Evolutionary conservation across 768 basidiomycete species (phyloP).

Genomic region (Tulasnella sp.): DNA sequence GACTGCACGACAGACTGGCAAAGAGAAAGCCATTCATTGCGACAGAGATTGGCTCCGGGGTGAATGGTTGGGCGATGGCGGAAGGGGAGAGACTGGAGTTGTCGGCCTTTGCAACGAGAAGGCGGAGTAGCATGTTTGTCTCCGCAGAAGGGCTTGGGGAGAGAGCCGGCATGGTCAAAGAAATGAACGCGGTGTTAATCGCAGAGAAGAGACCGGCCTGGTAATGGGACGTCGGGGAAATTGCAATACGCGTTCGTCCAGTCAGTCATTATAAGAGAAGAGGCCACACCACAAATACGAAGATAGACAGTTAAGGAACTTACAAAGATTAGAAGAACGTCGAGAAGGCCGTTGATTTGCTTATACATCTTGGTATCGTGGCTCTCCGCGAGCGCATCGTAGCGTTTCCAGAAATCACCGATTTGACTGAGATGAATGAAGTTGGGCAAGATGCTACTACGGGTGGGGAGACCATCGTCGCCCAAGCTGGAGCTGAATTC

Average conservation of each 20-base stretch:
- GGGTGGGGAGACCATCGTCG: background rate
- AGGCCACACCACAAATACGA: background rate
- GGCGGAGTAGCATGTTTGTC: background rate
- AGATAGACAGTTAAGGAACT: background rate
- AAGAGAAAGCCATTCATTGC: background rate
- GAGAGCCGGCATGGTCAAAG: background rate
- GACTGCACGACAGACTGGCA: conserved; percentile 19
- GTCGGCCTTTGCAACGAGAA: conserved; percentile 4
- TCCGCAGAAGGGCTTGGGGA: background rate
- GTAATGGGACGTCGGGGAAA: background rate
- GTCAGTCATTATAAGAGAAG: background rate
- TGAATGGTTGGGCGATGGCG: background rate
- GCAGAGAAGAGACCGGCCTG: conserved; percentile 13
- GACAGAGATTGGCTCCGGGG: background rate
- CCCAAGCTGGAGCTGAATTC: background rate
- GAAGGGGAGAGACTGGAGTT: background rate
- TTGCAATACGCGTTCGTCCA: background rate
- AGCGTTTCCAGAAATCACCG: background rate
- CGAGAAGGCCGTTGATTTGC: background rate
- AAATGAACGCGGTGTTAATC: conserved; percentile 4
- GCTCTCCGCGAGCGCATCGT: background rate
- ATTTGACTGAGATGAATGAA: background rate
- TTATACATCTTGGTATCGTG: background rate
- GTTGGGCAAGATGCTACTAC: background rate
- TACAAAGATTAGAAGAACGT: background rate